phyloP scores from a whole-genome alignment of 805 yeast genomes.

The Kodamaea sagamina region DNA sequence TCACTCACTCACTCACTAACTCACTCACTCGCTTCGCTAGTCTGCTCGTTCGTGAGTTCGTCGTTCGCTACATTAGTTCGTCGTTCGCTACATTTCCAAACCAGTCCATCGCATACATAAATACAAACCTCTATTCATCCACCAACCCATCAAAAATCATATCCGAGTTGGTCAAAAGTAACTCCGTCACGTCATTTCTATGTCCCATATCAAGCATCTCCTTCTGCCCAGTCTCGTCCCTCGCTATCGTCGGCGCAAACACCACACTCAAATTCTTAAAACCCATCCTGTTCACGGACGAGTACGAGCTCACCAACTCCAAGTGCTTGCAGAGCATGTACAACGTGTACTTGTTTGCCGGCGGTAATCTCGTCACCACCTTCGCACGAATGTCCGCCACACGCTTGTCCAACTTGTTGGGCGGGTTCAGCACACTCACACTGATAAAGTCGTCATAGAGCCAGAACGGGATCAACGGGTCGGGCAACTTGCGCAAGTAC shows the following conservation, averaged over 20 bases:
- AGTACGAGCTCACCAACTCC: conserved; percentile 53
- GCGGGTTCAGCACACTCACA: conserved; percentile 42
- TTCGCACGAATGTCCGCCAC: conserved; percentile 43
- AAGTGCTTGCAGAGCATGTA: conserved; percentile 64
- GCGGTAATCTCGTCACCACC: conserved; percentile 58
- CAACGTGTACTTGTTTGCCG: conserved; percentile 64
- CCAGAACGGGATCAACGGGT: conserved; percentile 76
- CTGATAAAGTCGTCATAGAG: conserved; percentile 67
- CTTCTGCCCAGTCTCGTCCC: conserved; percentile 75
- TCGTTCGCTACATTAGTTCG: too few relatives aligned
- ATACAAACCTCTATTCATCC: conserved; percentile 1
- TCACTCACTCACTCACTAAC: too few relatives aligned
- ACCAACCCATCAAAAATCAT: conserved; percentile 30
- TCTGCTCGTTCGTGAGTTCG: too few relatives aligned
- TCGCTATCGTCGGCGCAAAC: conserved; percentile 88
- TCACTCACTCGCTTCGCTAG: too few relatives aligned
- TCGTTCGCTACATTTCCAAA: too few relatives aligned
- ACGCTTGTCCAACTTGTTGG: conserved; percentile 28
- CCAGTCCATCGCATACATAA: conserved; percentile 3
- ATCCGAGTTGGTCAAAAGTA: conserved; percentile 55
- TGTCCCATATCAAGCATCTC: conserved; percentile 85
- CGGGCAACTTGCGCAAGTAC: conserved; percentile 79
- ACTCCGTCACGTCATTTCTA: conserved; percentile 76
- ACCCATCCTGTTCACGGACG: conserved; percentile 74
- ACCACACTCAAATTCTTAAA: conserved; percentile 82